phyloP scores from a whole-genome alignment of 2,329 filamentous ascomycete species.

The Fusarium sp. region DNA sequence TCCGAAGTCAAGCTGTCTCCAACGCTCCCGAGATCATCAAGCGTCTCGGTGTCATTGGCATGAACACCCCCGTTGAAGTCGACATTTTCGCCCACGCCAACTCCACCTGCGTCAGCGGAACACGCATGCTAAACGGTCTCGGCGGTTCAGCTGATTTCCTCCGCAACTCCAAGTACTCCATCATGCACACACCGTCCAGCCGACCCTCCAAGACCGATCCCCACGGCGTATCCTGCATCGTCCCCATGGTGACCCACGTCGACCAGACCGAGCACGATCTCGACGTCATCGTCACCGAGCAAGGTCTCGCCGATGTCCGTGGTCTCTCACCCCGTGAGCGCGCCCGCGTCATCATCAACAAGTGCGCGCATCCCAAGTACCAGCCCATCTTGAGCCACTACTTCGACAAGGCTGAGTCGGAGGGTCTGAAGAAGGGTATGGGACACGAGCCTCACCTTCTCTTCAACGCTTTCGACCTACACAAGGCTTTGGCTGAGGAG shows the following conservation, averaged over 20 bases:
- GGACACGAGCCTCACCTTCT: slow-evolving; percentile 90
- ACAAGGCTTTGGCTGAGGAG: slow-evolving; percentile 82
- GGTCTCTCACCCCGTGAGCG: slow-evolving; percentile 84
- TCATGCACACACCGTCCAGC: slow-evolving; percentile 92
- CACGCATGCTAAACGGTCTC: slow-evolving; percentile 87
- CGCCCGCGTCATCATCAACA: slow-evolving; percentile 85
- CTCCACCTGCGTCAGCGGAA: slow-evolving; percentile 89
- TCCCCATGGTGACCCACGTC: slow-evolving; percentile 93
- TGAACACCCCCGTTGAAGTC: slow-evolving; percentile 95
- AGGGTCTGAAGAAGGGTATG: slow-evolving; percentile 88
- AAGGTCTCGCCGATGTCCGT: slow-evolving; percentile 85
- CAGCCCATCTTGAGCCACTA: slow-evolving; percentile 84
- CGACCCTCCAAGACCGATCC: slow-evolving; percentile 86
- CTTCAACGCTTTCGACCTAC: slow-evolving; percentile 90
- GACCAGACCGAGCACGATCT: slow-evolving; percentile 95
- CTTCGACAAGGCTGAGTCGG: slow-evolving; percentile 85
- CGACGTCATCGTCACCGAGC: slow-evolving; percentile 83
- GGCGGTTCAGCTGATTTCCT: slow-evolving; percentile 87
- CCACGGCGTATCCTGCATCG: slow-evolving; percentile 84
- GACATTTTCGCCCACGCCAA: slow-evolving; percentile 97
- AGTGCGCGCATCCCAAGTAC: slow-evolving; percentile 89
- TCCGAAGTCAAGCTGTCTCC: slow-evolving; percentile 88
- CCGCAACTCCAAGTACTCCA: slow-evolving; percentile 82
- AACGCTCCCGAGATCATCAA: slow-evolving; percentile 94
- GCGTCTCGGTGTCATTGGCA: slow-evolving; percentile 86